phyloP scores from a whole-genome alignment of 768 basidiomycete genomes.

The Peribolospora kevripleyi region DNA sequence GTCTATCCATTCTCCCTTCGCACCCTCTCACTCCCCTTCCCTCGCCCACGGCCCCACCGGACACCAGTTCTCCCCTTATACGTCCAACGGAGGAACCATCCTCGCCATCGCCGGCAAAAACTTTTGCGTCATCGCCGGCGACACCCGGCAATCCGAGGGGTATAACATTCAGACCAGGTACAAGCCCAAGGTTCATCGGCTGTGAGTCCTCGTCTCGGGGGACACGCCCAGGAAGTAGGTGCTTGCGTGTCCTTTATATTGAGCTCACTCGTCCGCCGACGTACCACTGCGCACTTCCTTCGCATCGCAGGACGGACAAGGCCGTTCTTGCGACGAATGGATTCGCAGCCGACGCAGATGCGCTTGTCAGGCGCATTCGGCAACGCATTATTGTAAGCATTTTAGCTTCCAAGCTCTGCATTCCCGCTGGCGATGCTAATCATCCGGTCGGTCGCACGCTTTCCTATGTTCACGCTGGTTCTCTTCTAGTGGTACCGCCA shows the following conservation, averaged over 20 bases:
- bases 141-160: conserved; percentile 91
- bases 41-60: not conserved
- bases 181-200: conserved; percentile 76
- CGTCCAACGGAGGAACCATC: conserved; percentile 85
- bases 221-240: not conserved
- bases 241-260: not conserved
- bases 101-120: conserved; percentile 71
- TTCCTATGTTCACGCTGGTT: not conserved
- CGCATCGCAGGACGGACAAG: conserved; percentile 47
- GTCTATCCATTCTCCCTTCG: too few species aligned
- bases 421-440: not conserved
- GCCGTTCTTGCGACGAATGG: conserved; percentile 88
- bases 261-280: conserved; percentile 1
- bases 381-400: conserved; percentile 71
- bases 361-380: conserved; percentile 88
- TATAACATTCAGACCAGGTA: conserved; percentile 95
- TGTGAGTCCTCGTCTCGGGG: conserved; percentile 33
- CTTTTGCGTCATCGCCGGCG: conserved; percentile 84
- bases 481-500: conserved; percentile 72
- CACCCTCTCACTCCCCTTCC: too few species aligned
- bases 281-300: conserved; percentile 1
- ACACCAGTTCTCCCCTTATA: conserved; percentile 57
- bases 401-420: too few species aligned
- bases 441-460: not conserved
- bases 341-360: conserved; percentile 89